Conservation (phyloP, 495 filamentous ascomycete genomes). For the Penicillium roqueforti region DNA sequence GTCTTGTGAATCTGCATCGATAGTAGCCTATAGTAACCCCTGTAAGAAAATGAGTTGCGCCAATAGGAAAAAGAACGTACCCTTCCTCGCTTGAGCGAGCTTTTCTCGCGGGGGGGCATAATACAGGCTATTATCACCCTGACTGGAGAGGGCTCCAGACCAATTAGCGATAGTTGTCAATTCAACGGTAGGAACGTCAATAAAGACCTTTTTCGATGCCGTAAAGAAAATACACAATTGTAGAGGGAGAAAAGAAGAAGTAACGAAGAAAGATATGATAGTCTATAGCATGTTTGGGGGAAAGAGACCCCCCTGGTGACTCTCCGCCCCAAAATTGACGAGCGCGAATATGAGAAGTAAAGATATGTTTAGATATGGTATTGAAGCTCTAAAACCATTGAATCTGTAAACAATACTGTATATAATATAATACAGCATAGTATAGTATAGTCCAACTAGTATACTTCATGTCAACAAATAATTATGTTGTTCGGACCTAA, state of each 20-base stretch:
- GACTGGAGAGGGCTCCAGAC: slow-evolving; percentile 11
- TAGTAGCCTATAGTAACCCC: slow-evolving; percentile 29
- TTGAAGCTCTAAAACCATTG: background rate
- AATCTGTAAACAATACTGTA: background rate
- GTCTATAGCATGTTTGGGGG: background rate
- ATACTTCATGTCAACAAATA: background rate
- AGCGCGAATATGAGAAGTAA: background rate
- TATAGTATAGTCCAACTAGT: background rate
- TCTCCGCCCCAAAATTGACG: slow-evolving; percentile 2
- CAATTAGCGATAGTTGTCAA: slow-evolving; percentile 16
- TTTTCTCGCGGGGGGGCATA: slow-evolving; percentile 52
- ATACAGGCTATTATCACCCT: slow-evolving; percentile 11
- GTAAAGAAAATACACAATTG: background rate
- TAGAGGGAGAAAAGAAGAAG: background rate
- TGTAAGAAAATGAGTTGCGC: slow-evolving; percentile 14
- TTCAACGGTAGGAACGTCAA: background rate
- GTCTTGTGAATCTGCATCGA: slow-evolving; percentile 39
- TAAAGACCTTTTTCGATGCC: background rate
- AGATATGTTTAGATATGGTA: background rate
- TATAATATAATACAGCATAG: background rate
- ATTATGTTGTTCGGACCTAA: slow-evolving; percentile 10
- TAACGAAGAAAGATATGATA: background rate
- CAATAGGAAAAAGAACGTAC: slow-evolving; percentile 26
- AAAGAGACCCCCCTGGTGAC: background rate
- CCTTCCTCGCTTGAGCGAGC: slow-evolving; percentile 50